Evolutionary conservation across 2,329 filamentous ascomycete genomes (phyloP), one percentile per base, ranked within the genome.

Genomic region (Fusarium goolgardi): DNA sequence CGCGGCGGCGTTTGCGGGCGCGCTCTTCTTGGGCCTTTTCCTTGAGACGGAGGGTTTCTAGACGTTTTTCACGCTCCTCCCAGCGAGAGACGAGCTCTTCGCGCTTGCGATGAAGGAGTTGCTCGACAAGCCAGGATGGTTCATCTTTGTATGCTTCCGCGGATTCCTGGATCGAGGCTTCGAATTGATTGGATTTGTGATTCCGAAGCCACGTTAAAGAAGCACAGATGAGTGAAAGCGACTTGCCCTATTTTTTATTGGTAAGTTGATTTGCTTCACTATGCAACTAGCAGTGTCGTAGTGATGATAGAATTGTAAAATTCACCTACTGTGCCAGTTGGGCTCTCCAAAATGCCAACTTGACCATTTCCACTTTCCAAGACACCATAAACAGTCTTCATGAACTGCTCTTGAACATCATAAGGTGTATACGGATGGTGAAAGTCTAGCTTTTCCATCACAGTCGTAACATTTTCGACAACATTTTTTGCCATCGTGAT

Each of bases 141-240:
- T 97, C 93, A 69, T 91, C 90, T 57, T 88, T 79, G 68, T 82
- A 82, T 3, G 78, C 73, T 1, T 79, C 75, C 3, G 78, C 82
- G 47, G 77, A 84, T 59, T 74, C 78, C 59, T 77, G 83, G 59
- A 83, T 85, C 45, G 73, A 85, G 68, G 75, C 84, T 77, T 82
- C 91, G 78, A 82, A 90, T 79, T 63, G 77, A 71, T 73, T 82
- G 76, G 78, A 88, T 77, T 96, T 95, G 79, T 94, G 87, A 58
- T 92, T 87, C 47, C 94, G 90, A n/a, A 97, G 83, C 94, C 94
- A 97, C 4, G 94, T 97, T 73, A 97, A 78, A 8, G 94, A 90
- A 40, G 91, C 91, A 76, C 94, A 97, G 66, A 97, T 96, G 29
- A 97, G 84, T 69, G 94, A 97, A 44, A 97, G 80, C 2, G 94